Evolutionary conservation across 2,329 filamentous ascomycete genomes (phyloP), one percentile per base, ranked within the genome.

Genomic region (Diaporthe vexans): DNA sequence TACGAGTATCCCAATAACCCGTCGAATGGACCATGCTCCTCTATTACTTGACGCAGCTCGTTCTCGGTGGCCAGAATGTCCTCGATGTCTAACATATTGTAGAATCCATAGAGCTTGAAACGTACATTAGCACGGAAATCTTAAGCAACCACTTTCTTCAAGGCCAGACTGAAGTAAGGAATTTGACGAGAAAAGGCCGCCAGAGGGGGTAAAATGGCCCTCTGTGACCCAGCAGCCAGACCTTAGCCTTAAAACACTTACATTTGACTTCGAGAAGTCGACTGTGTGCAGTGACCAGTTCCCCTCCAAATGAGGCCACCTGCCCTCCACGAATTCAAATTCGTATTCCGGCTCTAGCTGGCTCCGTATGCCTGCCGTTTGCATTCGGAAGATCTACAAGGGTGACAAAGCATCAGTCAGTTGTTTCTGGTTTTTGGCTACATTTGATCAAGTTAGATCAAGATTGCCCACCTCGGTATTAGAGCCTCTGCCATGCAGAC

Each of bases 251-350:
- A 17, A 26, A 58, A 58, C 33, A 58, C 71, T 73, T 21, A 73
- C 71, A 73, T 73, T 73, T 51, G 73, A 75, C 35, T 75, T 75
- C 26, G 73, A 75, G 51, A 75, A 75, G 63, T 75, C 73, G 13
- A 69, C 61, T 35, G 73, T 75, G 56, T 75, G 73, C 21, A 75
- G 52, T 56, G 73, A 75, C 73, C 71, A 75, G 48, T 75, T 75
- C 13, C 71, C 73, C 48, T 75, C 73, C 26, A 75, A 37, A 13
- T 75, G 73, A 24, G 73, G 73, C 73, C 73, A 75, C 15, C 73
- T 61, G 19, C 73, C 73, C 46, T 75, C 73, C 40, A 75, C 73
- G 52, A 75, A 75, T 40, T 75, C 73, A 48, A 75, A 75, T 26
- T 75, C 73, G 7, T 69, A 75, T 37, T 75, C 73, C 24, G 73